A percentile compares a stretch with the other conserved stretches of the same genome.
Evolutionary conservation across 2,329 filamentous ascomycete genomes (phyloP).

Genomic region (Apiospora kogelbergensis): DNA sequence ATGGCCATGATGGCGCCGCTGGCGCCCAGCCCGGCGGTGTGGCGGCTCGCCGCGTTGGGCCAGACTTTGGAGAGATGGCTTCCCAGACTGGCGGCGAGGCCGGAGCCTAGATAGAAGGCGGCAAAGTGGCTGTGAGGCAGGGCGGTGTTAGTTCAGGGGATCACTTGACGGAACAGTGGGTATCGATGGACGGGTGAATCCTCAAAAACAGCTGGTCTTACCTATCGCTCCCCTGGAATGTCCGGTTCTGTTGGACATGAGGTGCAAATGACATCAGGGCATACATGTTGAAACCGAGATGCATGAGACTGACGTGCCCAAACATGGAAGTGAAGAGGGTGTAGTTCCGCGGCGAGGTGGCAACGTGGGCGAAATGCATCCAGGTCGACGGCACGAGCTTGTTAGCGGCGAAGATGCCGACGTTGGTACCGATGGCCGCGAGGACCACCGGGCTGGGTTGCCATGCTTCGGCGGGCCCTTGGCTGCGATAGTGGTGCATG

Average conservation of each 20-base stretch:
- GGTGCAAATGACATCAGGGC: slow-evolving; percentile 19
- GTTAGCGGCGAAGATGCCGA: slow-evolving; percentile 13
- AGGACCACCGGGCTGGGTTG: slow-evolving; percentile 13
- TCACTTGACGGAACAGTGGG: background rate
- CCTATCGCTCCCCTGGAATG: slow-evolving; percentile 19
- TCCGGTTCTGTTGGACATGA: slow-evolving; percentile 12
- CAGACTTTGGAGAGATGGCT: slow-evolving; percentile 20
- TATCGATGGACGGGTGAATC: no score
- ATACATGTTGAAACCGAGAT: slow-evolving; percentile 24
- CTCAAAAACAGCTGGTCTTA: background rate
- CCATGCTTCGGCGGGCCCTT: background rate
- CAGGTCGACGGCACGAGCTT: slow-evolving; percentile 3
- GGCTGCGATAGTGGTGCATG: background rate
- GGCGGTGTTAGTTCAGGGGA: background rate
- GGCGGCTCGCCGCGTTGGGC: slow-evolving; percentile 14
- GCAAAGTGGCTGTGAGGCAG: slow-evolving; percentile 20
- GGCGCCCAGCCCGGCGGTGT: slow-evolving; percentile 17
- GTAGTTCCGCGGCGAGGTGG: slow-evolving; percentile 19
- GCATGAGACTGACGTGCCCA: slow-evolving; percentile 21
- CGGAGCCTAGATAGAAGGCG: slow-evolving; percentile 29
- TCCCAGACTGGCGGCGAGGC: slow-evolving; percentile 24
- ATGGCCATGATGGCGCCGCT: slow-evolving; percentile 27
- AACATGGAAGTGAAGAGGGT: slow-evolving; percentile 28
- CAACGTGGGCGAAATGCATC: slow-evolving; percentile 19
- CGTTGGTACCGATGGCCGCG: slow-evolving; percentile 19